phyloP scores from a whole-genome alignment of 768 basidiomycete species.

The Naganishia randhawae region DNA sequence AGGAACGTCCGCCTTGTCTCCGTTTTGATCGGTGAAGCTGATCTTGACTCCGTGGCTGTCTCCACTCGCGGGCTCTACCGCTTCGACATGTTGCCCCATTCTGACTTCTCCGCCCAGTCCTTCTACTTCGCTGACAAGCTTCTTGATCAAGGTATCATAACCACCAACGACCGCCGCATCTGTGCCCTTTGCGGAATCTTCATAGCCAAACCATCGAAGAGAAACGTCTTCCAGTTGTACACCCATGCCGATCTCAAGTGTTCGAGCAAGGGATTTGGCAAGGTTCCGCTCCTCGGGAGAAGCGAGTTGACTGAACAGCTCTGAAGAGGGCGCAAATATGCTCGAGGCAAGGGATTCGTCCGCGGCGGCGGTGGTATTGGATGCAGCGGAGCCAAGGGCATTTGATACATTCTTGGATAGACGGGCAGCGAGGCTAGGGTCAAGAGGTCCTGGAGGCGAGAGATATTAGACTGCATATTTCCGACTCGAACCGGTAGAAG shows the following conservation, averaged over 20 bases:
- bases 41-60: conserved; percentile 26
- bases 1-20: neutral
- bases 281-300: conserved; percentile 32
- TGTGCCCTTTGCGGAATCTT: conserved; percentile 44
- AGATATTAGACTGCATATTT: too few relatives aligned
- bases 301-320: conserved; percentile 36
- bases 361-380: conserved; percentile 39
- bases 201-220: conserved; percentile 46
- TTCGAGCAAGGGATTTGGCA: conserved; percentile 37
- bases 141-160: conserved; percentile 40
- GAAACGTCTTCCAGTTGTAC: conserved; percentile 44
- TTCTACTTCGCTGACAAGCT: conserved; percentile 35
- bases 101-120: conserved; percentile 35
- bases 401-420: conserved; percentile 7
- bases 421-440: neutral
- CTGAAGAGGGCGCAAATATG: conserved; percentile 37
- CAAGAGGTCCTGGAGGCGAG: neutral
- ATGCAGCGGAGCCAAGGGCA: conserved; percentile 39
- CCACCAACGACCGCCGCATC: conserved; percentile 48
- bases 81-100: conserved; percentile 29
- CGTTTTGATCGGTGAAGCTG: conserved; percentile 27
- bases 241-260: conserved; percentile 44
- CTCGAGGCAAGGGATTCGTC: conserved; percentile 37
- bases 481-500: neutral
- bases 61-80: conserved; percentile 23